A percentile compares a stretch with the other conserved stretches of the same genome.
Conservation (phyloP, 495 filamentous ascomycete genomes). For the Lepraria neglecta region DNA sequence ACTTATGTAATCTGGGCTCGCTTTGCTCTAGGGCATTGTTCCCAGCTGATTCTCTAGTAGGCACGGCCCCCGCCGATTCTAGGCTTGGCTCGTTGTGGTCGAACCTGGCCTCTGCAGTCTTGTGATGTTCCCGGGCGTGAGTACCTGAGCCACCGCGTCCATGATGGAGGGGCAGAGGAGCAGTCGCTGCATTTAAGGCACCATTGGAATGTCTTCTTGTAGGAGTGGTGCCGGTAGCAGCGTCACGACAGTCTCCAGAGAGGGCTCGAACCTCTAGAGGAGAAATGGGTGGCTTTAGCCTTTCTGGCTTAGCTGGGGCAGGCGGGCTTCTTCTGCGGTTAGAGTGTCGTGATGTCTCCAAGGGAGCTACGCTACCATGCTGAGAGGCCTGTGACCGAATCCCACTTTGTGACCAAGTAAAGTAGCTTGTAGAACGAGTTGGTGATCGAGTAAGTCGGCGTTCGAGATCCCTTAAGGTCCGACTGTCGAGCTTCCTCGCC, state of each 20-base stretch:
- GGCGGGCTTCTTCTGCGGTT: conserved; percentile 3
- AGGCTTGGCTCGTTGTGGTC: not conserved
- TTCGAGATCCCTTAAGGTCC: not conserved
- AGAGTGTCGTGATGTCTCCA: not conserved
- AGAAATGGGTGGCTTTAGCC: not conserved
- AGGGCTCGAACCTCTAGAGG: not conserved
- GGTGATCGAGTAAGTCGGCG: conserved; percentile 9
- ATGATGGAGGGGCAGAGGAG: not conserved
- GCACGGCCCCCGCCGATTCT: not conserved
- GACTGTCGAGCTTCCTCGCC: not conserved
- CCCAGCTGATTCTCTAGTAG: not conserved
- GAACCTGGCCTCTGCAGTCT: not conserved
- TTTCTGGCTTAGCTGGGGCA: not conserved
- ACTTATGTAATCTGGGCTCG: not conserved
- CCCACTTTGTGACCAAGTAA: conserved; percentile 25
- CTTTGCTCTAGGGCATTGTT: too few relatives aligned
- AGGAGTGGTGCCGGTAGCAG: conserved; percentile 8
- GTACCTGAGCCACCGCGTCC: not conserved
- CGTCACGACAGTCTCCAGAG: conserved; percentile 1
- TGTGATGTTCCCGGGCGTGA: not conserved
- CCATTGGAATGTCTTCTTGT: not conserved
- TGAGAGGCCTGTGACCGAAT: conserved; percentile 3
- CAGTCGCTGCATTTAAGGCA: not conserved
- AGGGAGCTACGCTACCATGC: not conserved
- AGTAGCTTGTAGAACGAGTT: conserved; percentile 21